Evolutionary conservation across 345 rosid genomes (phyloP), one percentile per base, ranked within the genome.

Genomic region (Mercurialis annua): DNA sequence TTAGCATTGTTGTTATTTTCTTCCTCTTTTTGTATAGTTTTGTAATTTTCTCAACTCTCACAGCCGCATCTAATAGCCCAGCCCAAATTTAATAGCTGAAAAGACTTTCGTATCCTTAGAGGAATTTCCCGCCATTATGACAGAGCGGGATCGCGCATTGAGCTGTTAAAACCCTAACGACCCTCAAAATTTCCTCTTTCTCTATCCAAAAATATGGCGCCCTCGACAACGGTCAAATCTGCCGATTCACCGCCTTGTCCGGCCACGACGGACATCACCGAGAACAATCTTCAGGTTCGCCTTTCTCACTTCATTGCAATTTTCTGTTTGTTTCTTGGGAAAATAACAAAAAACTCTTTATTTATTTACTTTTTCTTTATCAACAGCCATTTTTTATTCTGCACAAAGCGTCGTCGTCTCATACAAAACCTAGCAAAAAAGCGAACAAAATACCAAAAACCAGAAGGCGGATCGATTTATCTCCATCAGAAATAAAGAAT

Each of bases 371-470:
- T 21, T 67, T 52, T 43, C 14, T 29, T 49, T 59, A n/a, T 72
- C 43, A 43, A 60, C 90, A 90, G 96, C 85, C 90, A 7, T 84
- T 87, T 71, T 85, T 80, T 71, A 73, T 84, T 24, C 92, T 89
- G 43, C 90, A 78, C 63, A 76, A 83, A 68, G 87, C 82, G 10
- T 74, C 80, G 9, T 71, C 11, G 44, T 3, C 11, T 40, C 44
- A 75, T 52, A 70, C 65, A 64, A 88, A 71, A 43, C 49, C 78
- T 11, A 78, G 71, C 14, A 76, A 72, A 59, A 85, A 80, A 38
- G 67, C 78, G 48, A 71, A 54, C 18, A 81, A 71, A 73, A 60
- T 62, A 3, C 76, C 47, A 29, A 87, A 77, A 73, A 65, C 76
- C 60, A 84, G 81, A 61, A 71, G 88, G 81, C 81, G 80, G 71